Base-by-base conservation (phyloP, 352 stramenopile species). In the Phytophthora chlamydospora region DNA sequence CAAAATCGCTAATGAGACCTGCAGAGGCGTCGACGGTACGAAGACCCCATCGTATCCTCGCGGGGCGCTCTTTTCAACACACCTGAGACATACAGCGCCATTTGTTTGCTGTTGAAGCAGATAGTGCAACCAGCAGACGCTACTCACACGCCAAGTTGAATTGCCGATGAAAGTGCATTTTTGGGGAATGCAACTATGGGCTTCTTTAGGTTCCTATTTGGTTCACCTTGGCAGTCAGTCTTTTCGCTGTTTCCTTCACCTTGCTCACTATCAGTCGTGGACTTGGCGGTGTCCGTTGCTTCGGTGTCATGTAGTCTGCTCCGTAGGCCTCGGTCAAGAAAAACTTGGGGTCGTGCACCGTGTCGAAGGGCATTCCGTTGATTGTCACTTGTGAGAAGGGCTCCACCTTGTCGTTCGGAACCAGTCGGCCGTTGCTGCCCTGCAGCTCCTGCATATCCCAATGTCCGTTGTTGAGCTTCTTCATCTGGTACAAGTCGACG, bases 401-500 rank as follows among this genome's bases (percentile, higher is more conserved):
- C 27, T 47, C 27, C 7, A 79, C 42, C 24, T 65, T 63, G 10
- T 70, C 43, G 8, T 58, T 45, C 4, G 59, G 46, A 1, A 68
- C 10, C 3, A 61, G 12, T 4, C 36, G 41, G 1, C 43, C 45
- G 42, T 60, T 60, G 7, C 19, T 62, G n/a, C 40, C 57, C 19
- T 75, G 40, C 6, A 74, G 49, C 16, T 50, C 50, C 14, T 72
- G n/a, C 40, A 79, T 63, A 31, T 57, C 46, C 45, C 45, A 68
- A 14, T 38, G 54, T 8, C 46, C 40, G 29, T 64, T 52, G 21
- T 58, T 49, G 12, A 53, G 29, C 12, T 55, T 52, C 31, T 56
- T 40, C 11, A 65, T 60, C n/a, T 32, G n/a, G 54, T 83, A 83
- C 34, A 83, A 24, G 33, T 80, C 74, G 12, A 79, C 54, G 55